Conservation (phyloP, 1,139 yeast genomes). For the Komagataea norvegica region DNA sequence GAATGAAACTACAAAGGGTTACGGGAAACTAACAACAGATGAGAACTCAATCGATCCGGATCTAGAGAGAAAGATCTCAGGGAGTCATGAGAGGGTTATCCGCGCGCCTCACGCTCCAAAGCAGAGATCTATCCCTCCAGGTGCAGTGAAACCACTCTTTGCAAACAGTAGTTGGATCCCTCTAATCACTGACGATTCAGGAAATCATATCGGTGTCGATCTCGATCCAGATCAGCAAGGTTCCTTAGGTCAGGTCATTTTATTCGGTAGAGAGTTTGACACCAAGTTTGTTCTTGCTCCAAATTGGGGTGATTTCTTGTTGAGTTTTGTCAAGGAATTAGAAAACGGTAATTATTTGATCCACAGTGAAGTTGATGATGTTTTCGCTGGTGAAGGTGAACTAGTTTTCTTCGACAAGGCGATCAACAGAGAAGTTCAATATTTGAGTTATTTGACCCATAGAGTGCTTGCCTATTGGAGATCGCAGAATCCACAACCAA, state of each 20-base stretch:
- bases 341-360: conserved; percentile 71
- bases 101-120: conserved; percentile 44
- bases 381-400: conserved; percentile 68
- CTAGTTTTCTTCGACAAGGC: conserved; percentile 57
- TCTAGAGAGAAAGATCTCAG: conserved; percentile 27
- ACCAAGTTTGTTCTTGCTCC: conserved; percentile 72
- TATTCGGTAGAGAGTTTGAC: conserved; percentile 89
- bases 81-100: conserved; percentile 5
- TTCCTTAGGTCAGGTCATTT: conserved; percentile 74
- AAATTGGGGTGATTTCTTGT: conserved; percentile 80
- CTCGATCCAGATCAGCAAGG: conserved; percentile 79
- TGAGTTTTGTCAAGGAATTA: conserved; percentile 77
- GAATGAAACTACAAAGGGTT: conserved; percentile 25
- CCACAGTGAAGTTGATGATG: conserved; percentile 49
- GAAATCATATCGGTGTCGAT: conserved; percentile 87
- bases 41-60: conserved; percentile 25
- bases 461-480: conserved; percentile 32
- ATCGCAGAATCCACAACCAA: conserved; percentile 15
- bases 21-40: conserved; percentile 24
- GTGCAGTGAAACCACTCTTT: conserved; percentile 62
- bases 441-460: conserved; percentile 58
- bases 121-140: conserved; percentile 75
- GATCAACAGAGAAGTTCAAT: conserved; percentile 47
- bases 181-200: conserved; percentile 77
- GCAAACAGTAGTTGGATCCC: conserved; percentile 94